Evolutionary conservation across 148 eudicot genomes (phyloP).

Genomic region (Beta vulgaris): DNA sequence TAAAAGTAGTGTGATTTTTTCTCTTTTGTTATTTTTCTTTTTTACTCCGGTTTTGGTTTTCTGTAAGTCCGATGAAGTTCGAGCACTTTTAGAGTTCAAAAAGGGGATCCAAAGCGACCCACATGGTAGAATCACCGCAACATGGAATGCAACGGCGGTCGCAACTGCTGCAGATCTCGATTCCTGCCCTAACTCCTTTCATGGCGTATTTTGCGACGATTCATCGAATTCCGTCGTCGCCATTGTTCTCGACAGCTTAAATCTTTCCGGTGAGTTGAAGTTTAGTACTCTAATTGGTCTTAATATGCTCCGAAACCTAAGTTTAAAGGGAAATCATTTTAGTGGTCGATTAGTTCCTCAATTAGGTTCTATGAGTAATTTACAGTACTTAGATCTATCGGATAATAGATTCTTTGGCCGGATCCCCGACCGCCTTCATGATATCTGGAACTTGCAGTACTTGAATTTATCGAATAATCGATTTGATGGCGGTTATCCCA

Average conservation of each 20-base stretch:
- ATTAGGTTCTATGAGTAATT: constrained; percentile 47
- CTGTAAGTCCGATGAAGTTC: constrained; percentile 47
- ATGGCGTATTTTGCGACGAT: constrained; percentile 57
- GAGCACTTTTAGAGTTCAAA: constrained; percentile 73
- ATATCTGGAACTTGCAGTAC: constrained; percentile 57
- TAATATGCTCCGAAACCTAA: constrained; percentile 47
- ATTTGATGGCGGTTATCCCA: constrained; percentile 59
- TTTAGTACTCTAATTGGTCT: constrained; percentile 49
- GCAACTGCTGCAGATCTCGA: constrained; percentile 34
- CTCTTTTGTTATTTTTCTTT: constrained; percentile 25
- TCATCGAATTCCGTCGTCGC: constrained; percentile 38
- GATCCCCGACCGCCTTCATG: constrained; percentile 59
- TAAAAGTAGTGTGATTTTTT: neutral
- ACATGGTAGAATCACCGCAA: constrained; percentile 19
- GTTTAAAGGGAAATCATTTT: constrained; percentile 55
- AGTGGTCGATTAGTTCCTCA: constrained; percentile 71
- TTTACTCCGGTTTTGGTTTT: constrained; percentile 1
- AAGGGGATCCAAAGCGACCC: constrained; percentile 80
- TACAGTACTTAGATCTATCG: constrained; percentile 73
- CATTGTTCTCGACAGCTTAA: constrained; percentile 46
- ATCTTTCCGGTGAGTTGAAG: constrained; percentile 68
- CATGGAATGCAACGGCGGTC: constrained; percentile 44
- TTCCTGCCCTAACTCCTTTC: constrained; percentile 49
- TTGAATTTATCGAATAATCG: constrained; percentile 68
- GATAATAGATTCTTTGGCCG: constrained; percentile 68